phyloP scores from a whole-genome alignment of 805 yeast species.

The Metschnikowia rubicola region DNA sequence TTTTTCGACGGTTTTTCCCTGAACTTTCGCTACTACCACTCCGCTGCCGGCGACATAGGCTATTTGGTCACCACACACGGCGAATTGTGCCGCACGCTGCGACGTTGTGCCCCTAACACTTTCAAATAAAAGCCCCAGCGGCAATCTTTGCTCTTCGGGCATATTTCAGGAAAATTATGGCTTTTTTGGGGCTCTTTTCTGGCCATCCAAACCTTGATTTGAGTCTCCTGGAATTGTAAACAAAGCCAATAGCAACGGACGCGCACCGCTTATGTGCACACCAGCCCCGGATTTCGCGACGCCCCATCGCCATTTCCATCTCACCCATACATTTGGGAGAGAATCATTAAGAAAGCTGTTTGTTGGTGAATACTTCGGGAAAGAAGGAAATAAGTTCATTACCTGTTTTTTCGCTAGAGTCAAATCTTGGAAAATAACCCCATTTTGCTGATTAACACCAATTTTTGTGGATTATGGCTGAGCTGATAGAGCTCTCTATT shows the following conservation, averaged over 20 bases:
- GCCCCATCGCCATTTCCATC: not conserved
- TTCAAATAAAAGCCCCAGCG: slow-evolving; percentile 1
- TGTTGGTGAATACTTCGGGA: too few species aligned
- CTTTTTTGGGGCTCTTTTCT: not conserved
- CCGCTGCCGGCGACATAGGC: slow-evolving; percentile 62
- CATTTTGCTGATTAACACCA: not conserved
- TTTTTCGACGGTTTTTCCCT: slow-evolving; percentile 17
- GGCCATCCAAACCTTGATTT: too few species aligned
- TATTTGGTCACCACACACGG: slow-evolving; percentile 36
- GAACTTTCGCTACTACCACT: slow-evolving; percentile 46
- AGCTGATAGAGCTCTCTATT: slow-evolving; percentile 29
- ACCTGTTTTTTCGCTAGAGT: too few species aligned
- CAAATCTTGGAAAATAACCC: too few species aligned
- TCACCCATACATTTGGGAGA: not conserved
- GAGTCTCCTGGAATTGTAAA: slow-evolving; percentile 1
- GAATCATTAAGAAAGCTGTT: not conserved
- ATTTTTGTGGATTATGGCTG: slow-evolving; percentile 2
- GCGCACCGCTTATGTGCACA: not conserved
- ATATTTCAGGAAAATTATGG: not conserved
- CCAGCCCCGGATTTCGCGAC: slow-evolving; percentile 10
- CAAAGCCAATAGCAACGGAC: not conserved
- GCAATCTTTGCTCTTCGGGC: not conserved
- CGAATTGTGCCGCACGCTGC: slow-evolving; percentile 36
- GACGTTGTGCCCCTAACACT: slow-evolving; percentile 47
- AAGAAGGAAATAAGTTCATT: too few species aligned